These are phyloP conservation scores for Dunaliella primolecta DNA, from an alignment of 139 green algal genomes.

Conservation along the genomic window DNA sequence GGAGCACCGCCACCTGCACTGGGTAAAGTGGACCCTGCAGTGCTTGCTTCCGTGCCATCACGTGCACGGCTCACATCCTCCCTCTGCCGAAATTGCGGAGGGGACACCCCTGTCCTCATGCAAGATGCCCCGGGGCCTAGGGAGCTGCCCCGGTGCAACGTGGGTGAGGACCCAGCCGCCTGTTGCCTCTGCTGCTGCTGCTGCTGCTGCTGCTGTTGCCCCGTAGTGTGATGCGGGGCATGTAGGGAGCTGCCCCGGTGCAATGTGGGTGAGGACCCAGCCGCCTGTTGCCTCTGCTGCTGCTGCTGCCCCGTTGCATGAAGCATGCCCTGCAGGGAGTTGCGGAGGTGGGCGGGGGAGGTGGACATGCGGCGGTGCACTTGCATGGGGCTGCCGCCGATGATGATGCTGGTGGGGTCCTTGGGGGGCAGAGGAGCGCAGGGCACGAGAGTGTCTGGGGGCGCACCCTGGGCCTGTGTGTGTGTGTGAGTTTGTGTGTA, in stretches of 20 bases:
- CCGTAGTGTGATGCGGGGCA: too few relatives aligned
- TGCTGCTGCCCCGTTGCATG: background rate
- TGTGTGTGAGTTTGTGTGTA: background rate
- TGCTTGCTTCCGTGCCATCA: background rate
- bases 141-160: background rate
- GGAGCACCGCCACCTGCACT: too few relatives aligned
- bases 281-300: background rate
- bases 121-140: too few relatives aligned
- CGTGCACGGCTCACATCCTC: background rate
- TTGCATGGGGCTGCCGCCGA: background rate
- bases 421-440: conserved; percentile 4
- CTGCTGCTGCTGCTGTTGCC: background rate
- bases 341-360: background rate
- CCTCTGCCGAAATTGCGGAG: background rate
- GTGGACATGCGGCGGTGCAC: background rate
- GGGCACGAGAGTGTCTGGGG: background rate
- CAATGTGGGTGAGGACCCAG: background rate
- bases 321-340: background rate
- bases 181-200: background rate
- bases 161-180: background rate
- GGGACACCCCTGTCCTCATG: background rate
- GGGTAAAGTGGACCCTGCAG: background rate
- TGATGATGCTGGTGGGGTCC: background rate
- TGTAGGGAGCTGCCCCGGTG: background rate
- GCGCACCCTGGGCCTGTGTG: background rate